Conservation (phyloP, 345 rosid species). For the Cardamine occulta region DNA sequence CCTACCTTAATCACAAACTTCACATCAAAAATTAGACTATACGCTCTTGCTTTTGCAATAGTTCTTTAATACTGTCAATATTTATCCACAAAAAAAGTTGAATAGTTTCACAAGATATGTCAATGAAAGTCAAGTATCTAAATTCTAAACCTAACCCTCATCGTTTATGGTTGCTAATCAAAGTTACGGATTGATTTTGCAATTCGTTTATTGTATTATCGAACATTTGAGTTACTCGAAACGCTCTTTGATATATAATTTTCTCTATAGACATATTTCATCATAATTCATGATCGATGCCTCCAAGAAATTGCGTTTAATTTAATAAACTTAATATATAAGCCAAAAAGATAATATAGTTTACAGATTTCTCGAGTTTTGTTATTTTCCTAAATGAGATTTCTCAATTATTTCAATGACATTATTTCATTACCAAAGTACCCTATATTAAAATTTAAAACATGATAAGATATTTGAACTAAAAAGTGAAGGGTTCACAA, state of each 20-base stretch:
- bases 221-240: slow-evolving; percentile 7
- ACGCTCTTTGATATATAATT: slow-evolving; percentile 14
- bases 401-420: slow-evolving; percentile 41
- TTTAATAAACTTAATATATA: slow-evolving; percentile 12
- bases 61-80: slow-evolving; percentile 3
- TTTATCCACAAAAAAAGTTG: slow-evolving; percentile 8
- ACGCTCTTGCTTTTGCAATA: slow-evolving; percentile 20
- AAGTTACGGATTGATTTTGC: not conserved
- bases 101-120: not conserved
- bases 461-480: slow-evolving; percentile 35
- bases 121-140: slow-evolving; percentile 1
- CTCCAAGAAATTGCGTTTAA: slow-evolving; percentile 15
- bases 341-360: slow-evolving; percentile 32
- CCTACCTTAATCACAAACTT: slow-evolving; percentile 37
- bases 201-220: not conserved
- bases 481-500: slow-evolving; percentile 27
- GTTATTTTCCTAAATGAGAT: slow-evolving; percentile 32
- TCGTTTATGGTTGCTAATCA: not conserved
- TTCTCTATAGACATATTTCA: not conserved
- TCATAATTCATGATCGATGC: slow-evolving; percentile 7
- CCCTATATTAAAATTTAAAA: slow-evolving; percentile 15
- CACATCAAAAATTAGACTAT: not conserved
- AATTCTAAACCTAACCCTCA: not conserved
- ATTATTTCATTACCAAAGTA: slow-evolving; percentile 26
- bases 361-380: slow-evolving; percentile 29